Conservation (phyloP, 1,284 basidiomycete species). For the Rhodotorula sp. region DNA sequence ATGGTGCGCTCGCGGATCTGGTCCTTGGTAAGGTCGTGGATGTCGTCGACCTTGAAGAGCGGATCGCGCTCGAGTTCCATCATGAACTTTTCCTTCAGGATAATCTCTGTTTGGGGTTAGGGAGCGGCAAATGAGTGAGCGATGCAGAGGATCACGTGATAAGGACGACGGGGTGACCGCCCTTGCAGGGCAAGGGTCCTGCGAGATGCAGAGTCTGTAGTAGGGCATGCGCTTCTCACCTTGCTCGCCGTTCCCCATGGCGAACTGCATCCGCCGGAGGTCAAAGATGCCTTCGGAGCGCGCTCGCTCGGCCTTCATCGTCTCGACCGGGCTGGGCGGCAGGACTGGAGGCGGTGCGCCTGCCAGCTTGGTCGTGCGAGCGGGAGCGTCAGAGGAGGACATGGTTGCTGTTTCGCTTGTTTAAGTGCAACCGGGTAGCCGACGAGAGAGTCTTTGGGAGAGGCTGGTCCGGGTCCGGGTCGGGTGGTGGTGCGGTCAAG, state of each 20-base stretch:
- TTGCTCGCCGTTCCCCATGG: conserved; percentile 49
- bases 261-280: conserved; percentile 49
- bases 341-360: not conserved
- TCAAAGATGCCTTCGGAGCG: conserved; percentile 48
- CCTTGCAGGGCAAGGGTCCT: too few relatives aligned
- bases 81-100: conserved; percentile 42
- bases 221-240: conserved; percentile 1
- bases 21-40: conserved; percentile 58
- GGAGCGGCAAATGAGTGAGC: not conserved
- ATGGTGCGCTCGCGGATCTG: conserved; percentile 56
- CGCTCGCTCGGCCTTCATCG: conserved; percentile 49
- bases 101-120: conserved; percentile 28
- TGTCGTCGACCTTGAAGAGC: conserved; percentile 54
- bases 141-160: not conserved
- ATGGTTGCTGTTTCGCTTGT: too few relatives aligned
- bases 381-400: not conserved
- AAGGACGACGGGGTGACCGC: too few relatives aligned
- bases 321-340: conserved; percentile 24
- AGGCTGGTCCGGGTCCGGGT: too few relatives aligned
- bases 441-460: too few relatives aligned
- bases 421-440: too few relatives aligned
- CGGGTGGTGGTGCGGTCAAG: too few relatives aligned
- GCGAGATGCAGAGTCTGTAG: too few relatives aligned
- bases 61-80: conserved; percentile 39
- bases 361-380: not conserved